Percentiles rank a stretch among this genome's conserved stretches.
Conservation (phyloP, 192 early-diverging fungal genomes). For the Neocallimastix lanati region DNA sequence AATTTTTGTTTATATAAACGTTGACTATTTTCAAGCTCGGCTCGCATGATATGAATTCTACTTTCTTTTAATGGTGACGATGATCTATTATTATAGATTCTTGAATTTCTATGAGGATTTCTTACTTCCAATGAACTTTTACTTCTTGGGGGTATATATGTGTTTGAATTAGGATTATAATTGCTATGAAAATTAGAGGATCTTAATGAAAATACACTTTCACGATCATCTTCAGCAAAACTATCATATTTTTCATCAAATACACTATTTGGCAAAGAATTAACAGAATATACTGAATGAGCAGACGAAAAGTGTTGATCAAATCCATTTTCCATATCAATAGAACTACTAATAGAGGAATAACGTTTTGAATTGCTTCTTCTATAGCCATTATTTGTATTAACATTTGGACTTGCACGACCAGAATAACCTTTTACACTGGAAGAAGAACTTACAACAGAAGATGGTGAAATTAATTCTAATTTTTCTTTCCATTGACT, state of each 20-base stretch:
- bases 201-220: neutral
- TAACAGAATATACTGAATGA: neutral
- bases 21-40: neutral
- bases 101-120: neutral
- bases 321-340: neutral
- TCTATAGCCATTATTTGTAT: neutral
- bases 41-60: neutral
- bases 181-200: neutral
- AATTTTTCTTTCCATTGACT: neutral
- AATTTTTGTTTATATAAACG: neutral
- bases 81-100: neutral
- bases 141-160: neutral
- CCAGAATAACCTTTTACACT: neutral
- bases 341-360: neutral
- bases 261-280: neutral
- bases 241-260: neutral
- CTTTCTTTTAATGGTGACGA: neutral
- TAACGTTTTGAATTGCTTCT: neutral
- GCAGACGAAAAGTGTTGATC: neutral
- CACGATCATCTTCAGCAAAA: neutral
- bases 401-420: neutral
- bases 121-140: neutral
- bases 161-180: neutral
- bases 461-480: neutral
- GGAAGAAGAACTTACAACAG: neutral